Conservation (phyloP, 2,329 filamentous ascomycete genomes). For the Grosmannia clavigera region DNA sequence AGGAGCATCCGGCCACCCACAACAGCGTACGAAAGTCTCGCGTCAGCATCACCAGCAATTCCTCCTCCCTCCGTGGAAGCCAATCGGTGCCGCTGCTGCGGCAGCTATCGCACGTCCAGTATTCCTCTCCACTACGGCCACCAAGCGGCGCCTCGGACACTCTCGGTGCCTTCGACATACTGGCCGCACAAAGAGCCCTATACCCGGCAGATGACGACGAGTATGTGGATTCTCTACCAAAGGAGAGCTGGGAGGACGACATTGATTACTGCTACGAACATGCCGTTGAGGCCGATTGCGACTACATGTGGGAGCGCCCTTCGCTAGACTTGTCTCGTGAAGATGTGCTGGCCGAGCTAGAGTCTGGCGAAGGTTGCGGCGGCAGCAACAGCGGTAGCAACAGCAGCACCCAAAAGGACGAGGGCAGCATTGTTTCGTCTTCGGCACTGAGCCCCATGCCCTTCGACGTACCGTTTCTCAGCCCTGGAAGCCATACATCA, state of each 20-base stretch:
- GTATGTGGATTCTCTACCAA: slow-evolving; percentile 19
- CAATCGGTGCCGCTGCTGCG: slow-evolving; percentile 43
- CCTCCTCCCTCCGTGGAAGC: slow-evolving; percentile 40
- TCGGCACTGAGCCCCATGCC: slow-evolving; percentile 19
- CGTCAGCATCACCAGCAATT: slow-evolving; percentile 33
- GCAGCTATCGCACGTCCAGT: slow-evolving; percentile 25
- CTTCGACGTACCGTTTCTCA: slow-evolving; percentile 34
- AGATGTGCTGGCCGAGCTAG: slow-evolving; percentile 15
- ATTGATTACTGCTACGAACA: slow-evolving; percentile 63
- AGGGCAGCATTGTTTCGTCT: slow-evolving; percentile 7
- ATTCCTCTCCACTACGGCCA: slow-evolving; percentile 14
- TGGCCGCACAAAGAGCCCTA: slow-evolving; percentile 22
- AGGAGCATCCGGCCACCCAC: slow-evolving; percentile 32
- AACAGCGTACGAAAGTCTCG: slow-evolving; percentile 23
- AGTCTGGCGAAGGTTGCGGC: slow-evolving; percentile 2
- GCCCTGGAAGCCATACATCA: slow-evolving; percentile 35
- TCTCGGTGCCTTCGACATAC: slow-evolving; percentile 31
- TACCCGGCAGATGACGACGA: slow-evolving; percentile 15
- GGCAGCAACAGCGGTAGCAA: neutral
- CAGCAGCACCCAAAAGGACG: slow-evolving; percentile 2
- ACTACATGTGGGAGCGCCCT: slow-evolving; percentile 51
- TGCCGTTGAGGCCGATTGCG: slow-evolving; percentile 52
- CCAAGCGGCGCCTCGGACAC: slow-evolving; percentile 40
- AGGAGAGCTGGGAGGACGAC: slow-evolving; percentile 52
- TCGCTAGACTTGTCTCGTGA: slow-evolving; percentile 35